phyloP scores from a whole-genome alignment of 1,139 yeast genomes.

The Arxiozyma slooffiae region DNA sequence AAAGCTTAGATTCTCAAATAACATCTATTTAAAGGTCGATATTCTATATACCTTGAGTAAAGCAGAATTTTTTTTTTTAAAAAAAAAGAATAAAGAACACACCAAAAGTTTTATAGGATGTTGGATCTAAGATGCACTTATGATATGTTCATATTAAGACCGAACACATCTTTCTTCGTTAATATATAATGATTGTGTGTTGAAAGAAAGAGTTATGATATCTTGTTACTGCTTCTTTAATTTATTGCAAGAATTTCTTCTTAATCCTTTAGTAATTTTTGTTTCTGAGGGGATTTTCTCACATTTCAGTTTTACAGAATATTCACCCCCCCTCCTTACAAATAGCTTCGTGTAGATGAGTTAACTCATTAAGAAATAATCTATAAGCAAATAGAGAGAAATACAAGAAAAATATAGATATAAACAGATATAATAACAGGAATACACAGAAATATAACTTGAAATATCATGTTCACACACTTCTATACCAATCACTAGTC shows the following conservation, averaged over 20 bases:
- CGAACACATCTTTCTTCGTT: background rate
- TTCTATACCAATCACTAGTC: conserved; percentile 25
- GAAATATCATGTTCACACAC: conserved; percentile 17
- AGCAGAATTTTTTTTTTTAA: no score
- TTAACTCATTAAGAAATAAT: no score
- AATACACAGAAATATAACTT: background rate
- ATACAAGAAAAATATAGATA: no score
- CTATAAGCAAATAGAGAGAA: background rate
- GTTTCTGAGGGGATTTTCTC: background rate
- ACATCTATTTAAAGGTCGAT: background rate
- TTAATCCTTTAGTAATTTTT: background rate
- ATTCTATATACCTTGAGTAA: background rate
- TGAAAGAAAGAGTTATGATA: no score
- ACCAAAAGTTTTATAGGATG: no score
- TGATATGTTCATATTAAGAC: background rate
- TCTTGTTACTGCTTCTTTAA: no score
- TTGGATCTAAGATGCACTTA: background rate
- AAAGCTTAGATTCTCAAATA: conserved; percentile 15
- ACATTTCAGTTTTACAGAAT: no score
- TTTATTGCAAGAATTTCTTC: background rate
- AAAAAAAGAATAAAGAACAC: no score
- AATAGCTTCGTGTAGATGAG: background rate
- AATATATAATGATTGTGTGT: no score
- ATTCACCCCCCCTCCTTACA: no score
- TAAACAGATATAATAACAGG: background rate